Percentiles rank a stretch among this genome's conserved stretches.
Evolutionary conservation across 305 asterid genomes (phyloP).

Genomic region (Ajuga reptans): DNA sequence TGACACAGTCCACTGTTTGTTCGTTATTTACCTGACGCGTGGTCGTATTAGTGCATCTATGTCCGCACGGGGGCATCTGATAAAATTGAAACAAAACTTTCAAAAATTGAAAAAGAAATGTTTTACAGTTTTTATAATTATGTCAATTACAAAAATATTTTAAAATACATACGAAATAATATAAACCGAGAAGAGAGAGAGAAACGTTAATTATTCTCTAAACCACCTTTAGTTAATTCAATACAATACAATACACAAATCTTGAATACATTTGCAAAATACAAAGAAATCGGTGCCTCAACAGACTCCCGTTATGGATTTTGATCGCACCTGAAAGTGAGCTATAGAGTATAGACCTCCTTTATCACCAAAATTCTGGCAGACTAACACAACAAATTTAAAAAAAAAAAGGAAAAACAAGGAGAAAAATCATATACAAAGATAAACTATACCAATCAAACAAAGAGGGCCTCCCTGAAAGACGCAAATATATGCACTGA

Average conservation of each 20-base stretch:
- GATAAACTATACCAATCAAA: slow-evolving; percentile 30
- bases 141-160: too few species aligned
- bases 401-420: not conserved
- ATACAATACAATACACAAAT: slow-evolving; percentile 13
- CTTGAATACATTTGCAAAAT: slow-evolving; percentile 19
- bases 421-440: slow-evolving; percentile 36
- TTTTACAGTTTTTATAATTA: too few species aligned
- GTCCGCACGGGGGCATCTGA: too few species aligned
- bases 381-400: slow-evolving; percentile 19
- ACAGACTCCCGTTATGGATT: slow-evolving; percentile 24
- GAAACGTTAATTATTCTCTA: slow-evolving; percentile 20
- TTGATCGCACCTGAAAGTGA: slow-evolving; percentile 24
- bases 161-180: too few species aligned
- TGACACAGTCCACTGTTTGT: too few species aligned
- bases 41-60: too few species aligned
- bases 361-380: slow-evolving; percentile 31
- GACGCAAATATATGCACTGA: not conserved
- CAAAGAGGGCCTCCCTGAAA: not conserved
- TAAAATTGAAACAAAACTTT: too few species aligned
- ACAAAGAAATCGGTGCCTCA: slow-evolving; percentile 20
- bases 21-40: too few species aligned
- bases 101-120: too few species aligned
- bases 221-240: slow-evolving; percentile 25
- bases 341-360: slow-evolving; percentile 30
- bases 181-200: not conserved